Evolutionary conservation across 176 grass and related monocot species (phyloP).

Genomic region (Carex pumila): DNA sequence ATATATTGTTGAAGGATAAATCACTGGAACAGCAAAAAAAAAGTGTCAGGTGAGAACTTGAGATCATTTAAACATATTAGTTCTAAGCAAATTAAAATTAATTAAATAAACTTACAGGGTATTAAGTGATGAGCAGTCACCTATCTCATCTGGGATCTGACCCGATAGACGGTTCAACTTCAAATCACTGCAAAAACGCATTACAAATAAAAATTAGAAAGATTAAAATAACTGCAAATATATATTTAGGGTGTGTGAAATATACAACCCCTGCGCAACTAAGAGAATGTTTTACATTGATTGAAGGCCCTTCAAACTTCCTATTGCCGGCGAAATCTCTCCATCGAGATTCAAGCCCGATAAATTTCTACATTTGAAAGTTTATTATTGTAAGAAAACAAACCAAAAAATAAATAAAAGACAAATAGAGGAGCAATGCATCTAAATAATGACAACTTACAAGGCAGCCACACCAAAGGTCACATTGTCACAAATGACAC

Average conservation of each 20-base stretch:
- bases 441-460: conserved; percentile 34
- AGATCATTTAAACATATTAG: background rate
- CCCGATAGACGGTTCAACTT: conserved; percentile 73
- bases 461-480: conserved; percentile 82
- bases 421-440: background rate
- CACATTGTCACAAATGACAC: conserved; percentile 84
- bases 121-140: conserved; percentile 62
- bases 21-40: conserved; percentile 37
- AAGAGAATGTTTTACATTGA: conserved; percentile 43
- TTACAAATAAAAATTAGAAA: background rate
- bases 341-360: conserved; percentile 82
- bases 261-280: background rate
- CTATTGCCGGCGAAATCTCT: conserved; percentile 84
- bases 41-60: background rate
- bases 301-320: conserved; percentile 57
- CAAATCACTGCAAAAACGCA: conserved; percentile 41
- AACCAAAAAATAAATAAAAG: background rate
- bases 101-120: conserved; percentile 44
- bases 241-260: background rate
- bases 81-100: background rate
- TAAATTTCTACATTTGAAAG: conserved; percentile 58
- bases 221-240: background rate
- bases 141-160: conserved; percentile 96
- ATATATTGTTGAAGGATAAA: conserved; percentile 87
- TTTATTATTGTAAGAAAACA: background rate